Evolutionary conservation across 1,284 basidiomycete genomes (phyloP).

Genomic region (Ceratobasidium sp.): DNA sequence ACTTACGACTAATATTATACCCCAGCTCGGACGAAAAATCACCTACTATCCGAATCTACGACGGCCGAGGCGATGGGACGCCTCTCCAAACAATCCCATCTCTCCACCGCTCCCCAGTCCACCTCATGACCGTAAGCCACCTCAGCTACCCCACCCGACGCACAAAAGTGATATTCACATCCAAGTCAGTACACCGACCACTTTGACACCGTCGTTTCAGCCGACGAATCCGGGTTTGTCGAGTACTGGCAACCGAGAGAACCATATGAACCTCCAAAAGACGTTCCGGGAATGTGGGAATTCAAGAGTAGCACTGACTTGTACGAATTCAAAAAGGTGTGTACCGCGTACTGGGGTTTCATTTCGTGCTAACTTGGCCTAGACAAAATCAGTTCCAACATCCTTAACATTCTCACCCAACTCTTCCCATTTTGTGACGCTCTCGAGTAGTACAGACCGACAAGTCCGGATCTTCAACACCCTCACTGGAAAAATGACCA

Average conservation of each 20-base stretch:
- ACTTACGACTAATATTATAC: slow-evolving; percentile 46
- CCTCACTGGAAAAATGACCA: slow-evolving; percentile 83
- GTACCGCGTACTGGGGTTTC: slow-evolving; percentile 40
- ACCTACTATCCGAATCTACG: slow-evolving; percentile 85
- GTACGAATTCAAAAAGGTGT: slow-evolving; percentile 97
- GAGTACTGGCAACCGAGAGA: slow-evolving; percentile 95
- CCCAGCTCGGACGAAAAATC: slow-evolving; percentile 76
- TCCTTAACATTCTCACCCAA: slow-evolving; percentile 90
- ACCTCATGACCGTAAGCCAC: slow-evolving; percentile 80
- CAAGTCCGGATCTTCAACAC: slow-evolving; percentile 94
- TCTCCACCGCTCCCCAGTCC: slow-evolving; percentile 86
- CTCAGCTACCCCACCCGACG: background rate
- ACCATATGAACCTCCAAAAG: slow-evolving; percentile 81
- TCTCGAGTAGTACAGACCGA: slow-evolving; percentile 86
- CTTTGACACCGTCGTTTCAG: slow-evolving; percentile 91
- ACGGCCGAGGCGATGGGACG: slow-evolving; percentile 82
- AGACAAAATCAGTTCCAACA: slow-evolving; percentile 90
- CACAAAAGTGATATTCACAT: slow-evolving; percentile 35
- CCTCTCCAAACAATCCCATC: slow-evolving; percentile 76
- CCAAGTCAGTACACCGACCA: slow-evolving; percentile 78
- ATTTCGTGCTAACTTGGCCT: slow-evolving; percentile 7
- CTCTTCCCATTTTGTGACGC: slow-evolving; percentile 84
- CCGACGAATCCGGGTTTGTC: slow-evolving; percentile 91
- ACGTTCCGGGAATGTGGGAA: slow-evolving; percentile 81
- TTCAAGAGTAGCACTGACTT: slow-evolving; percentile 92